These are phyloP conservation scores for Carex parvula DNA, from an alignment of 176 grass and related monocot species.

Conservation along the genomic window DNA sequence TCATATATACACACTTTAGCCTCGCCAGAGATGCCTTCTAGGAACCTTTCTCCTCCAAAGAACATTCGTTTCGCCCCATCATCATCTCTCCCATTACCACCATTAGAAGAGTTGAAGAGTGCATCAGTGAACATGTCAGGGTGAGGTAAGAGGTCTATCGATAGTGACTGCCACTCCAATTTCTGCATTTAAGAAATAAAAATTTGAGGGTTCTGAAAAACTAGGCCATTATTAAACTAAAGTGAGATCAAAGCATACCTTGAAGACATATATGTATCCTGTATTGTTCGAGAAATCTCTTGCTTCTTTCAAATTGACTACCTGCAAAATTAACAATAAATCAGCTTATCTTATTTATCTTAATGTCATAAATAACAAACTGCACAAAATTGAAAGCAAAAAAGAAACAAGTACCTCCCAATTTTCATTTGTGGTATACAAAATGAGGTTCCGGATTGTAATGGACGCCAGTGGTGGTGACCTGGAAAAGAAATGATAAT, in stretches of 20 bases:
- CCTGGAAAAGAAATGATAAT: slow-evolving; percentile 44
- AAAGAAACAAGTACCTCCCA: slow-evolving; percentile 70
- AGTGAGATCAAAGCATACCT: slow-evolving; percentile 47
- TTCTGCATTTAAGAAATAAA: slow-evolving; percentile 54
- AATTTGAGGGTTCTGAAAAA: slow-evolving; percentile 12
- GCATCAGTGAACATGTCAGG: slow-evolving; percentile 98
- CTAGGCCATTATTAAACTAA: slow-evolving; percentile 10
- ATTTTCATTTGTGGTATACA: slow-evolving; percentile 97
- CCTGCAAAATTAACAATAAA: slow-evolving; percentile 41
- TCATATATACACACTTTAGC: slow-evolving; percentile 69
- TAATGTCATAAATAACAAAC: slow-evolving; percentile 2
- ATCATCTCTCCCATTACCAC: slow-evolving; percentile 55
- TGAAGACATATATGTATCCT: slow-evolving; percentile 98
- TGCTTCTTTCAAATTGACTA: slow-evolving; percentile 98
- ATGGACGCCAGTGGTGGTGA: slow-evolving; percentile 87
- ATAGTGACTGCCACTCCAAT: slow-evolving; percentile 92
- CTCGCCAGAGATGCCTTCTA: slow-evolving; percentile 98
- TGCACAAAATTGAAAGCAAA: slow-evolving; percentile 3
- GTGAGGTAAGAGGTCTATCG: slow-evolving; percentile 91
- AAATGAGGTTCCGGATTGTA: slow-evolving; percentile 84
- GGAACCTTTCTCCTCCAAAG: slow-evolving; percentile 94
- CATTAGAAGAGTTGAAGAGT: slow-evolving; percentile 58
- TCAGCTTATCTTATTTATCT: slow-evolving; percentile 21
- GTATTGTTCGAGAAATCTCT: slow-evolving; percentile 92
- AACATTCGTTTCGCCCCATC: slow-evolving; percentile 92